A percentile compares a stretch with the other conserved stretches of the same genome.
Evolutionary conservation across 345 rosid species (phyloP).

Genomic region (Cardamine chenopodiifolia): DNA sequence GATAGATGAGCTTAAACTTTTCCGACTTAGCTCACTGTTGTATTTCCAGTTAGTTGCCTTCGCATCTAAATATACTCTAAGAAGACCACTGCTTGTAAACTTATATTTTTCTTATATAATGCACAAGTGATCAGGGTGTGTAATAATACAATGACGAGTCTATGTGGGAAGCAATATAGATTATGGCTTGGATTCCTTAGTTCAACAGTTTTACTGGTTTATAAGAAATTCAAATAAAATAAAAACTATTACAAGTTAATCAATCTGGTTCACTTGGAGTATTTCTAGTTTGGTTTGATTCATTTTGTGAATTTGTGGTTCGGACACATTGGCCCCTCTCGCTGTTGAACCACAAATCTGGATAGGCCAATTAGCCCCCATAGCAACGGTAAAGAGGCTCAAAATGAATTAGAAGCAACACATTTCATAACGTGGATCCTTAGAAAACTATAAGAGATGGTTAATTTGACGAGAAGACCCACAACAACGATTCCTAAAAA

Average conservation of each 20-base stretch:
- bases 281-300: background rate
- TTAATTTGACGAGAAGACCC: background rate
- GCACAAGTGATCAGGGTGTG: background rate
- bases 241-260: too few species aligned
- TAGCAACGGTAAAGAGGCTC: background rate
- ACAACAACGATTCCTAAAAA: background rate
- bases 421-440: background rate
- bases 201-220: background rate
- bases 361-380: too few species aligned
- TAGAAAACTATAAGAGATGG: background rate
- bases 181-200: background rate
- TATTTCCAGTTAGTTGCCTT: background rate
- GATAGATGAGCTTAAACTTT: background rate
- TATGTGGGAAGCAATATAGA: background rate
- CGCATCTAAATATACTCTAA: background rate
- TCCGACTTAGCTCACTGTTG: background rate
- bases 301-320: too few species aligned
- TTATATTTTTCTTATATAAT: background rate
- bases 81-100: background rate
- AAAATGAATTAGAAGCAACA: conserved; percentile 1
- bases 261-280: background rate
- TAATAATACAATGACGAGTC: background rate
- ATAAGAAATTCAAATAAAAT: too few species aligned
- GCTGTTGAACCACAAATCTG: background rate
- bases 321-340: too few species aligned